Evolutionary conservation across 805 yeast genomes (phyloP).

Genomic region (Teunomyces aglyptinius): DNA sequence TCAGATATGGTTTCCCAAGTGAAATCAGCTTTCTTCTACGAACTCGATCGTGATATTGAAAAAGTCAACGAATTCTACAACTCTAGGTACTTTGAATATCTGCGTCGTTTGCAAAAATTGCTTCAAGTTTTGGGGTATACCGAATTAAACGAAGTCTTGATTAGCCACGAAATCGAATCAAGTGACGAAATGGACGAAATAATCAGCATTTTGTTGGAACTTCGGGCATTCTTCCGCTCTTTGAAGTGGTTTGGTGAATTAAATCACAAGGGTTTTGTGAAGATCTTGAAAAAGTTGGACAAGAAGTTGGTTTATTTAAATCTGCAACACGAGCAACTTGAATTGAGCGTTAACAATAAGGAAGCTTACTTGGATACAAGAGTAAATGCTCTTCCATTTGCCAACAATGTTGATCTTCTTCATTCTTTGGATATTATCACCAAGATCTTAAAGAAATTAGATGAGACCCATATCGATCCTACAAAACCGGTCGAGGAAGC

Average conservation of each 20-base stretch:
- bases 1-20: constrained; percentile 24
- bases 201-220: constrained; percentile 61
- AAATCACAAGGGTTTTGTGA: constrained; percentile 84
- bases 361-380: constrained; percentile 55
- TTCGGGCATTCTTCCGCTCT: constrained; percentile 73
- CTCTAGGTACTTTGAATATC: constrained; percentile 70
- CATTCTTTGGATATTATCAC: constrained; percentile 53
- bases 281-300: constrained; percentile 86
- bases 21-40: constrained; percentile 68
- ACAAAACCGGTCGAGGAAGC: constrained; percentile 5
- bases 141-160: constrained; percentile 9
- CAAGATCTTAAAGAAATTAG: constrained; percentile 47
- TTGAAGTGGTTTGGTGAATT: constrained; percentile 93
- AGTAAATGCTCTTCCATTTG: constrained; percentile 72
- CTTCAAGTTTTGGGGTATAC: constrained; percentile 34
- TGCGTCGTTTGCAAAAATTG: constrained; percentile 57
- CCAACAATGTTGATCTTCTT: constrained; percentile 63
- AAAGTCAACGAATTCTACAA: constrained; percentile 77
- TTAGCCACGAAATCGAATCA: constrained; percentile 33
- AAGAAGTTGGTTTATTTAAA: constrained; percentile 52
- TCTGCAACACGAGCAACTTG: constrained; percentile 7
- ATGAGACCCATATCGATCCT: constrained; percentile 5
- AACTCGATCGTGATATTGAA: constrained; percentile 78
- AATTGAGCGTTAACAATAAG: constrained; percentile 25
- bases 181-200: constrained; percentile 43